Evolutionary conservation across 345 rosid genomes (phyloP).

Genomic region (Eucalyptus cloeziana): DNA sequence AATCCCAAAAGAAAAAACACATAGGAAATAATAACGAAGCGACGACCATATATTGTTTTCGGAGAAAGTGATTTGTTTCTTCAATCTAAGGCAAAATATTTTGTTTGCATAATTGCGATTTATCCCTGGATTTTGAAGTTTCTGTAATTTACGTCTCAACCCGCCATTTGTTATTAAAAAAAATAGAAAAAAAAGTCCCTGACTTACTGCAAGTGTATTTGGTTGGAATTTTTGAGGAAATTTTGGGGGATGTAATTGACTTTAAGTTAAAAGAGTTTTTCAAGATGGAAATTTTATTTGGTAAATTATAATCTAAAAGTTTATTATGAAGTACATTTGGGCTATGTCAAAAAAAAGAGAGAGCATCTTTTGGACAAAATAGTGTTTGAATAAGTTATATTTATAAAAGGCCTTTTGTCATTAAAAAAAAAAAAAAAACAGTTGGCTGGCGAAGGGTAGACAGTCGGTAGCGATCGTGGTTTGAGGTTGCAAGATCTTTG

Average conservation of each 20-base stretch:
- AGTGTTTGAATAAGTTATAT: rapidly evolving
- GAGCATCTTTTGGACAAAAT: too few relatives aligned
- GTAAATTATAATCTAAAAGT: too few relatives aligned
- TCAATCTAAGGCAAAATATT: background rate
- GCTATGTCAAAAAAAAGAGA: too few relatives aligned
- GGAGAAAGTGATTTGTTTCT: background rate
- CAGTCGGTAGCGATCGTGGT: rapidly evolving
- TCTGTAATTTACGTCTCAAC: background rate
- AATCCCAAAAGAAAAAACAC: too few relatives aligned
- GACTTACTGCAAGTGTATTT: background rate
- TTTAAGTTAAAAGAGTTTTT: too few relatives aligned
- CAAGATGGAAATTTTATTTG: rapidly evolving
- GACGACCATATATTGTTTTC: rapidly evolving
- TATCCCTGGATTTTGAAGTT: background rate
- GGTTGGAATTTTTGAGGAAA: too few relatives aligned
- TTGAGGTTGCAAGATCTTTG: too few relatives aligned
- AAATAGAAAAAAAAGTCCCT: background rate
- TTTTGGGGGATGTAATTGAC: rapidly evolving
- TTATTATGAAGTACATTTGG: rapidly evolving
- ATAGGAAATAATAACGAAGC: too few relatives aligned
- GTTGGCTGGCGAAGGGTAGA: rapidly evolving
- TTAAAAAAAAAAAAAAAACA: too few relatives aligned
- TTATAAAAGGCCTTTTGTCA: rapidly evolving
- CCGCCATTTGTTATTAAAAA: background rate
- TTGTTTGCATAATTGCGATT: background rate